Base-by-base conservation (phyloP, 1,284 basidiomycete species). In the Tilletia caries region DNA sequence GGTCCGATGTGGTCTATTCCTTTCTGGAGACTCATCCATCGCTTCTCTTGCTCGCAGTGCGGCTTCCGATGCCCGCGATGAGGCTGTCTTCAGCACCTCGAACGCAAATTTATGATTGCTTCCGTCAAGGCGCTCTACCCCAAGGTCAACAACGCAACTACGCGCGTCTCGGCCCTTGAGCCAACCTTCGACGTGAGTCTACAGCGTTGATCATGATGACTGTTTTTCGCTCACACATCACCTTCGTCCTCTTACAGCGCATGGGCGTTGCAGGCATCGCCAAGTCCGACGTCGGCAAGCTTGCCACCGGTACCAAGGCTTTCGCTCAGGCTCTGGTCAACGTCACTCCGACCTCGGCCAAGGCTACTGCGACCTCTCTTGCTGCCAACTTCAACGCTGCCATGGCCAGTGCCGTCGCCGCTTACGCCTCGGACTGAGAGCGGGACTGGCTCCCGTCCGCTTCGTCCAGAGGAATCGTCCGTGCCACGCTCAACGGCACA, bases 211-310 rank as follows among this genome's bases (percentile, higher is more conserved):
- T 41, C 37, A 6, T 41, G 37, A 41, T 0, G 2, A 41, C 8
- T 41, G 41, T 44, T 18, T 8, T 18, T 18, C 10, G 10, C 41
- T 18, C 18, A 8, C 10, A 44, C 10, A 8, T 18, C 41, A 44
- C 37, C 37, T 41, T 6, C 15, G 37, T 41, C 37, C 15, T 41
- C 37, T 41, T 41, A n/a, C 1, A 50, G 48, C 48, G 48, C 12
- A 18, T 50, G 48, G 48, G 48, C 48, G 48, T 50, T 25, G 48
- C 48, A 8, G 48, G 48, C 48, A 50, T 50, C 48, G 48, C 48
- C 48, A 50, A 50, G 48, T 6, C 13, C 8, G 48, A 50, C 48
- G 48, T 50, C 12, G 23, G 23, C 48, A 50, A 50, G 48, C 48
- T 50, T 18, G 48, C 48, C 8, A 50, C 20, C 20, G 48, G 20